These are phyloP conservation scores for Termitomyces titanicus DNA, from an alignment of 768 basidiomycete genomes.

Conservation along the genomic window DNA sequence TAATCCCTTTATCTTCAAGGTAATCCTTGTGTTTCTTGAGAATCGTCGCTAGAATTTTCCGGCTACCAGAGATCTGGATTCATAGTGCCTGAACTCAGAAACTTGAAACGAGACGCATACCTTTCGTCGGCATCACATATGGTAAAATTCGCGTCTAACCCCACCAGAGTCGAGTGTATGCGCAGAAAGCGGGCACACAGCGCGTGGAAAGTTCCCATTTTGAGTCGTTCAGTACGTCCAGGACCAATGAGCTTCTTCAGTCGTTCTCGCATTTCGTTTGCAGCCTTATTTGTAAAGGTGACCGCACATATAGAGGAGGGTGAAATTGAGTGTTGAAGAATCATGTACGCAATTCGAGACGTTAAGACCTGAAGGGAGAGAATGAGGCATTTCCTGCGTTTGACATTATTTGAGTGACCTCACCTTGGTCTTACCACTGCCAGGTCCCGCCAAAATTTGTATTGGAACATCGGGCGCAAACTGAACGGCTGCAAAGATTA, in stretches of 20 bases:
- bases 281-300: conserved; percentile 89
- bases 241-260: conserved; percentile 67
- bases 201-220: conserved; percentile 78
- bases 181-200: conserved; percentile 72
- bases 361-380: conserved; percentile 50
- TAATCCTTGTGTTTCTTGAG: conserved; percentile 53
- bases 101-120: conserved; percentile 31
- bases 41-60: conserved; percentile 59
- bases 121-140: conserved; percentile 81
- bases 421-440: conserved; percentile 69
- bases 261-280: conserved; percentile 79
- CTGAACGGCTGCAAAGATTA: conserved; percentile 49
- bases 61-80: conserved; percentile 35
- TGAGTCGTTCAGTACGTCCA: conserved; percentile 46
- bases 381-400: neutral
- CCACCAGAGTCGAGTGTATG: conserved; percentile 54
- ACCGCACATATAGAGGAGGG: conserved; percentile 71
- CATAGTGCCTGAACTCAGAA: neutral
- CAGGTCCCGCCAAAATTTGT: conserved; percentile 81
- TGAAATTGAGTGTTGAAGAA: conserved; percentile 44
- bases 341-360: conserved; percentile 64
- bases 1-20: conserved; percentile 42
- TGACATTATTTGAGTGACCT: too few species aligned
- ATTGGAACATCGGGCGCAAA: conserved; percentile 59
- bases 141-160: conserved; percentile 70